A percentile compares a stretch with the other conserved stretches of the same genome.
Conservation (phyloP, 306 rosid species). For the Spatholobus suberectus region DNA sequence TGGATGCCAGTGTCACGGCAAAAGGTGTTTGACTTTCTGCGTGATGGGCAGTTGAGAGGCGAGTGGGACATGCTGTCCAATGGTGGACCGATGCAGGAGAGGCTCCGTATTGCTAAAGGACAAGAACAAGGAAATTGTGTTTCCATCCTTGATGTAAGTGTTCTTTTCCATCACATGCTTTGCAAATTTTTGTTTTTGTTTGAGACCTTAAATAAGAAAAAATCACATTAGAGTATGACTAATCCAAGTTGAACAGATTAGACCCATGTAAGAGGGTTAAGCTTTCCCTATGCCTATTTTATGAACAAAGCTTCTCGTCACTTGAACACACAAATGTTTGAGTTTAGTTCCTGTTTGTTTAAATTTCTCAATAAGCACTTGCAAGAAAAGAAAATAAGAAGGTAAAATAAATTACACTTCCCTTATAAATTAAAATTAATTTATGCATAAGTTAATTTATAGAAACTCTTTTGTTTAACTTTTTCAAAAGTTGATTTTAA, state of each 20-base stretch:
- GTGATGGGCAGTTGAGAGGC: constrained; percentile 58
- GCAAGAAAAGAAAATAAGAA: no score
- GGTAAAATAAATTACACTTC: no score
- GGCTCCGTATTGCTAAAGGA: constrained; percentile 66
- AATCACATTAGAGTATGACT: not conserved
- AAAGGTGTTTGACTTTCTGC: constrained; percentile 67
- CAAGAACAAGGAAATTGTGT: constrained; percentile 63
- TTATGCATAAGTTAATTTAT: no score
- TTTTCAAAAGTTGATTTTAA: no score
- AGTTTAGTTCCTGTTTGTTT: not conserved
- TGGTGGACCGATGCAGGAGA: constrained; percentile 62
- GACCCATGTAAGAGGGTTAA: not conserved
- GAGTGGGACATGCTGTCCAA: constrained; percentile 77
- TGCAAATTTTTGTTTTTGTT: not conserved
- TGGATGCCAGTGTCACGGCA: constrained; percentile 72
- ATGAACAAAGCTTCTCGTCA: not conserved
- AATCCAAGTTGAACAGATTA: not conserved
- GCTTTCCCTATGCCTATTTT: not conserved
- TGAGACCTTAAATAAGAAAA: not conserved
- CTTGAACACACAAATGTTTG: no score
- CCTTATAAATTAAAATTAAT: no score
- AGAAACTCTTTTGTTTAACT: no score
- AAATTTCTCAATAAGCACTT: no score
- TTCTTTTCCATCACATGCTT: not conserved
- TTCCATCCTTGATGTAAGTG: constrained; percentile 77